A percentile compares a stretch with the other conserved stretches of the same genome.
Conservation (phyloP, 257 asterid genomes). For the Perilla frutescens region DNA sequence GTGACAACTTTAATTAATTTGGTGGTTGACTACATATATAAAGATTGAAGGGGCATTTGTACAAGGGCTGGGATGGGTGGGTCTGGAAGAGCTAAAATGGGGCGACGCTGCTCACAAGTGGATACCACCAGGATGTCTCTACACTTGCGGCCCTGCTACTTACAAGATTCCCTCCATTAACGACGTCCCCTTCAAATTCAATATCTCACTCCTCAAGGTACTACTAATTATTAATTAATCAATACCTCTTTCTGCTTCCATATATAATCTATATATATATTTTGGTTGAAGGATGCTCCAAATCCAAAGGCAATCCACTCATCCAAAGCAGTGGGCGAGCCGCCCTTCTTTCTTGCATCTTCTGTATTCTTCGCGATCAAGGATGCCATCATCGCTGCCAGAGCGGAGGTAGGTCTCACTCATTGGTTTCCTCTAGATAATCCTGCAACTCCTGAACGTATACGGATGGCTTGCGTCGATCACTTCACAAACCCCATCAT, state of each 20-base stretch:
- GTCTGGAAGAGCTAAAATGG: constrained; percentile 96
- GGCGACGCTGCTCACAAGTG: constrained; percentile 92
- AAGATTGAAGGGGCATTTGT: constrained; percentile 92
- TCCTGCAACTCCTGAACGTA: constrained; percentile 97
- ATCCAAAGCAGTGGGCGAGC: constrained; percentile 97
- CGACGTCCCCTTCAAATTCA: constrained; percentile 82
- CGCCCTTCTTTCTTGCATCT: constrained; percentile 92
- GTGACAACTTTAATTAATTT: too few relatives aligned
- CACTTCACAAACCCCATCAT: constrained; percentile 62
- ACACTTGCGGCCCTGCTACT: constrained; percentile 86
- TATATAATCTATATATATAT: not conserved
- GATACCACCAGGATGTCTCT: constrained; percentile 74
- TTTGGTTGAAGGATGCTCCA: constrained; percentile 70
- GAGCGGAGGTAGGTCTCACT: constrained; percentile 72
- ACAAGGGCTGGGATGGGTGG: constrained; percentile 97
- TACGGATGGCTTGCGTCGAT: constrained; percentile 95
- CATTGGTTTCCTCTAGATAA: constrained; percentile 88
- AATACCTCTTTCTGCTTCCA: too few relatives aligned
- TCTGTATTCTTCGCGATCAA: constrained; percentile 83
- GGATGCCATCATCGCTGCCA: constrained; percentile 81
- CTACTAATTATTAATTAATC: too few relatives aligned
- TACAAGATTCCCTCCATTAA: constrained; percentile 91
- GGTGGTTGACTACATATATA: constrained; percentile 33
- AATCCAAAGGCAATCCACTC: constrained; percentile 86
- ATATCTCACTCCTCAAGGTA: constrained; percentile 84